These are phyloP conservation scores for Alternaria viburni DNA, from an alignment of 2,329 filamentous ascomycete species.

Conservation along the genomic window DNA sequence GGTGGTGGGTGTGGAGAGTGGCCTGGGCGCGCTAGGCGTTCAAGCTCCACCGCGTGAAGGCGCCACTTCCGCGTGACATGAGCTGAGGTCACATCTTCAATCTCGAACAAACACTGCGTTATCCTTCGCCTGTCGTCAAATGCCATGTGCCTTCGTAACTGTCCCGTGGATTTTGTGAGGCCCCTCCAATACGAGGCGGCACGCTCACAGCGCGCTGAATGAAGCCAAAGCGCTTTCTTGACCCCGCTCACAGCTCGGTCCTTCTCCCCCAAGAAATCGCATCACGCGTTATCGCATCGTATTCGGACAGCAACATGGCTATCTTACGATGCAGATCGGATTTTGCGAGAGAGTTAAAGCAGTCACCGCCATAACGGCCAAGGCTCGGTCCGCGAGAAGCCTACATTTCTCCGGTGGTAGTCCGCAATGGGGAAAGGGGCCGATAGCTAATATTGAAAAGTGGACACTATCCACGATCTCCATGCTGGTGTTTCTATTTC, in stretches of 20 bases:
- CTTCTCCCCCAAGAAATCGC: not conserved
- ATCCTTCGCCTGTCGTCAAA: rapidly evolving
- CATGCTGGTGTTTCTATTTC: conserved; percentile 3
- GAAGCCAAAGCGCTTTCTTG: not conserved
- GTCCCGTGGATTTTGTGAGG: not conserved
- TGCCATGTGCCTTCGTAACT: not conserved
- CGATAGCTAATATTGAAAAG: conserved; percentile 4
- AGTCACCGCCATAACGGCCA: not conserved
- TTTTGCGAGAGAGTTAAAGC: too few species aligned
- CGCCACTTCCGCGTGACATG: not conserved
- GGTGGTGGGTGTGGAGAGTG: not conserved
- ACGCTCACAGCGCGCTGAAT: not conserved
- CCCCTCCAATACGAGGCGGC: not conserved
- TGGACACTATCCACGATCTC: conserved; percentile 1
- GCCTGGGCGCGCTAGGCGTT: not conserved
- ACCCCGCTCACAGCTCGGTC: not conserved
- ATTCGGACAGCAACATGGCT: not conserved
- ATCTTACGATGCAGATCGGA: not conserved
- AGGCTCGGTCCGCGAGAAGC: not conserved
- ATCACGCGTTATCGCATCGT: not conserved
- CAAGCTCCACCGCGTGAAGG: not conserved
- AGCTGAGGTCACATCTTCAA: not conserved
- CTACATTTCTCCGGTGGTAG: not conserved
- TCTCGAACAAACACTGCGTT: not conserved
- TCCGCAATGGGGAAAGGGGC: not conserved